These are phyloP conservation scores for Camelina neglecta DNA, from an alignment of 345 rosid genomes.

Conservation along the genomic window DNA sequence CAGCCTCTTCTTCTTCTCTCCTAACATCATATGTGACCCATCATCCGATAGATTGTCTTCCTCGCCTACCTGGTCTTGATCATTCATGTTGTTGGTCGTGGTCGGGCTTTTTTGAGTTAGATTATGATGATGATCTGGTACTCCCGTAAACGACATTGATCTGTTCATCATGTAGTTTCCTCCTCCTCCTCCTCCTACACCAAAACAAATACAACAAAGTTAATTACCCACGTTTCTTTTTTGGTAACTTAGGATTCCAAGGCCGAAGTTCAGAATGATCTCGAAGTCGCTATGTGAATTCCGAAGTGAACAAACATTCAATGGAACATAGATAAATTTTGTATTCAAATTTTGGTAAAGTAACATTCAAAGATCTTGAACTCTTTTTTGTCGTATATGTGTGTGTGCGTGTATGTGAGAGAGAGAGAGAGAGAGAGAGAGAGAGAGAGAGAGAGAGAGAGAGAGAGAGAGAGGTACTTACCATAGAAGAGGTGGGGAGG, in stretches of 20 bases:
- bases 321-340: background rate
- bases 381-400: background rate
- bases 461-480: slow-evolving; percentile 30
- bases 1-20: slow-evolving; percentile 83
- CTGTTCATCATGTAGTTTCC: slow-evolving; percentile 76
- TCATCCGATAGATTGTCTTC: slow-evolving; percentile 84
- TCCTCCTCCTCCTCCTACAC: slow-evolving; percentile 46
- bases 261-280: background rate
- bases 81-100: slow-evolving; percentile 34
- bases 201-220: slow-evolving; percentile 13
- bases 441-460: slow-evolving; percentile 15
- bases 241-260: background rate
- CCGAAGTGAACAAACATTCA: background rate
- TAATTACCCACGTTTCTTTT: background rate
- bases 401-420: background rate
- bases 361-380: background rate
- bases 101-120: slow-evolving; percentile 36
- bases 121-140: slow-evolving; percentile 46
- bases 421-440: slow-evolving; percentile 13
- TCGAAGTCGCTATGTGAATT: slow-evolving; percentile 3
- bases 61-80: slow-evolving; percentile 49
- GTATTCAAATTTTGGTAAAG: background rate
- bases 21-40: slow-evolving; percentile 63
- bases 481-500: slow-evolving; percentile 83
- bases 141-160: slow-evolving; percentile 75